These are phyloP conservation scores for Dictyophora rubrovolvata DNA, from an alignment of 768 basidiomycete genomes.

Conservation along the genomic window DNA sequence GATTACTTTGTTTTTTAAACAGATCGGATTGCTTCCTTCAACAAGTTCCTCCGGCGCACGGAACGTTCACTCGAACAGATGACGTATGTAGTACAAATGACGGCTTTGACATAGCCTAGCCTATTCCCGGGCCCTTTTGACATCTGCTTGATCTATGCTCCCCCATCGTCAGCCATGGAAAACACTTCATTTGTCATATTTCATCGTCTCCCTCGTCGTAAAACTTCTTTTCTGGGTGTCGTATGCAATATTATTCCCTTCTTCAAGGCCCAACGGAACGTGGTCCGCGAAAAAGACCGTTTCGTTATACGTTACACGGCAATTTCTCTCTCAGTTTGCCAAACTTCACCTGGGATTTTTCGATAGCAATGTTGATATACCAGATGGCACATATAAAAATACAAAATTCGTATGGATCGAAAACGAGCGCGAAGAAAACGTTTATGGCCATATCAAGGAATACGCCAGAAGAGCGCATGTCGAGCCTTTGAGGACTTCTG, in stretches of 20 bases:
- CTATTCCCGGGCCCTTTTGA: too few relatives aligned
- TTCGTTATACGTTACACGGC: not conserved
- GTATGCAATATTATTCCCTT: not conserved
- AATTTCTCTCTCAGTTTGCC: not conserved
- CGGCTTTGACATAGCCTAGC: not conserved
- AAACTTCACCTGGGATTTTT: not conserved
- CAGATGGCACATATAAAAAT: not conserved
- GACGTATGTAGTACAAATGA: not conserved
- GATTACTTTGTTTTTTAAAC: too few relatives aligned
- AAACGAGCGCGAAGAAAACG: conserved; percentile 26
- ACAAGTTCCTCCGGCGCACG: too few relatives aligned
- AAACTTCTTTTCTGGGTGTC: not conserved
- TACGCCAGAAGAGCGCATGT: conserved; percentile 33
- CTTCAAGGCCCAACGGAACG: not conserved
- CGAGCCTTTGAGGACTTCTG: conserved; percentile 35
- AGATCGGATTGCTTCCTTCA: too few relatives aligned
- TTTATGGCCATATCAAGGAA: conserved; percentile 33
- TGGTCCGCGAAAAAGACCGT: not conserved
- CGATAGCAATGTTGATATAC: not conserved
- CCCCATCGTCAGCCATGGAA: conserved; percentile 4
- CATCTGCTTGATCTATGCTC: not conserved
- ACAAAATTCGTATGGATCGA: conserved; percentile 29
- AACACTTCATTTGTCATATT: not conserved
- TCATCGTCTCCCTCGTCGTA: not conserved
- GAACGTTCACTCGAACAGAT: too few relatives aligned